Percentiles rank a stretch among this genome's conserved stretches.
phyloP scores from a whole-genome alignment of 139 green algal genomes.

The Auxenochlorella pyrenoidosa region DNA sequence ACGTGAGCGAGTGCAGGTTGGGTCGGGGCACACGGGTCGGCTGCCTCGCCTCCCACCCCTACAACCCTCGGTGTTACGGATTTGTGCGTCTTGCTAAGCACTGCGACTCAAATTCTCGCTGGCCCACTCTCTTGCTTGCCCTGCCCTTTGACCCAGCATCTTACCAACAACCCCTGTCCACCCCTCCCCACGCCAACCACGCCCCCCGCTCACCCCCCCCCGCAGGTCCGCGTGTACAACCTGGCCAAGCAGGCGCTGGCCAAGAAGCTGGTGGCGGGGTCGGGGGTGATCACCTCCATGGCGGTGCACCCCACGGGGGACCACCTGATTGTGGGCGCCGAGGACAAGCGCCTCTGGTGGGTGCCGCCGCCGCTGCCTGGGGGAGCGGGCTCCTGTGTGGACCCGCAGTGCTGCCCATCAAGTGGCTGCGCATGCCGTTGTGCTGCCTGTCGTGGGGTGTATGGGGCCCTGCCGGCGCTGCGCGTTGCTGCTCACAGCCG shows the following conservation, averaged over 20 bases:
- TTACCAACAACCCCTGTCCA: neutral
- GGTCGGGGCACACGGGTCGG: neutral
- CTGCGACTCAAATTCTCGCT: too few relatives aligned
- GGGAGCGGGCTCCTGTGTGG: too few relatives aligned
- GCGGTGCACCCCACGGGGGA: conserved; percentile 90
- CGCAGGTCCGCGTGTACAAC: conserved; percentile 92
- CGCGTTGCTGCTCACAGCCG: too few relatives aligned
- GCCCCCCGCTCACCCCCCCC: neutral
- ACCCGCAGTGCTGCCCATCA: too few relatives aligned
- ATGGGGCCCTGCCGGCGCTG: too few relatives aligned
- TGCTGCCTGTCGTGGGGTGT: too few relatives aligned
- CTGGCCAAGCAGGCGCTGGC: conserved; percentile 90
- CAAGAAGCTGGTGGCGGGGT: conserved; percentile 91
- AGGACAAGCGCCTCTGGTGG: conserved; percentile 83
- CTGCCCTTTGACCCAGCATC: neutral
- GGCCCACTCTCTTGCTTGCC: too few relatives aligned
- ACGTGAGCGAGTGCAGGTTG: conserved; percentile 48
- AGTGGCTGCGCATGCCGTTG: too few relatives aligned
- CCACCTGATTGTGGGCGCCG: conserved; percentile 89
- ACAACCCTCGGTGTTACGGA: too few relatives aligned
- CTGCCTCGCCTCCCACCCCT: too few relatives aligned
- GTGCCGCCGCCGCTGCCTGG: too few relatives aligned
- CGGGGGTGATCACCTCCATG: conserved; percentile 84
- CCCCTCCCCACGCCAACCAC: neutral
- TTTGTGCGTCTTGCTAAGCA: too few relatives aligned